phyloP scores from a whole-genome alignment of 164 flowering plant species.

The Annona cherimola region DNA sequence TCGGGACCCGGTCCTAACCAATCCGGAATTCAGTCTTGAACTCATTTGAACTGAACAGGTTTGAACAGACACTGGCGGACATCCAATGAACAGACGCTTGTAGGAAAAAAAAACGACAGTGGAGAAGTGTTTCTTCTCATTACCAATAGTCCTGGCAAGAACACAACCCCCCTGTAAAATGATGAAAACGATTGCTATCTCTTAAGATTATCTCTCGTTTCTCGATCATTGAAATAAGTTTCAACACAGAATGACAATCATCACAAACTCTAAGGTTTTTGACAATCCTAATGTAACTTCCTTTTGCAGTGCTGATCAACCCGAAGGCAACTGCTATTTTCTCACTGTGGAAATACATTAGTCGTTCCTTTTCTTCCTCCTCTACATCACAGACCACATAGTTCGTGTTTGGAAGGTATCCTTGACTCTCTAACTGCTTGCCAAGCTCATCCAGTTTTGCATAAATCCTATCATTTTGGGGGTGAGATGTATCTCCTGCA shows the following conservation, averaged over 20 bases:
- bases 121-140: not conserved
- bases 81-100: too few relatives aligned
- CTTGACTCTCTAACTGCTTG: constrained; percentile 20
- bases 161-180: constrained; percentile 5
- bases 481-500: constrained; percentile 33
- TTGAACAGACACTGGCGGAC: too few relatives aligned
- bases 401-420: constrained; percentile 23
- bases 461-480: constrained; percentile 26
- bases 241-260: constrained; percentile 4
- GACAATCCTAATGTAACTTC: constrained; percentile 8
- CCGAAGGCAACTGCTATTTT: constrained; percentile 41
- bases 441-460: constrained; percentile 29
- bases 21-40: too few relatives aligned
- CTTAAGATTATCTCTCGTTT: constrained; percentile 7
- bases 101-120: not conserved
- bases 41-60: too few relatives aligned
- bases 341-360: constrained; percentile 29
- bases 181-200: constrained; percentile 11
- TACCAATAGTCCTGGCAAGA: constrained; percentile 10
- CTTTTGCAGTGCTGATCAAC: constrained; percentile 20
- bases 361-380: constrained; percentile 31
- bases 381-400: constrained; percentile 28
- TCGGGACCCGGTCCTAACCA: too few relatives aligned
- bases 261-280: constrained; percentile 12
- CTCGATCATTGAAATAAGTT: constrained; percentile 8